These are phyloP conservation scores for Candida taoyuanica DNA, from an alignment of 805 yeast genomes.

Conservation along the genomic window DNA sequence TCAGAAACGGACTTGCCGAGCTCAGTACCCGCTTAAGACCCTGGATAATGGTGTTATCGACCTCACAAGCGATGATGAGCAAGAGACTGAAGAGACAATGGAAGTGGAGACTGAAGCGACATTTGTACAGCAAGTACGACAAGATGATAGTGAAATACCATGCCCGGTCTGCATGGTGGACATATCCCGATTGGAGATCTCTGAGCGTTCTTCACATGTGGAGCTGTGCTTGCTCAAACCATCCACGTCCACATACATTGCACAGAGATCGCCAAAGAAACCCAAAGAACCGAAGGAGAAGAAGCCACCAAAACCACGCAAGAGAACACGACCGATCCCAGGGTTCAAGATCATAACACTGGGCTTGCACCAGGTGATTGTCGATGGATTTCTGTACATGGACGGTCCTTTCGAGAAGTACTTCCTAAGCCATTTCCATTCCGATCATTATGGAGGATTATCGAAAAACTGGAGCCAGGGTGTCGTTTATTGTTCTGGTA, in stretches of 20 bases:
- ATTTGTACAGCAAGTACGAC: background rate
- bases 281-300: constrained; percentile 16
- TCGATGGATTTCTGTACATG: constrained; percentile 61
- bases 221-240: constrained; percentile 41
- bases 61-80: constrained; percentile 11
- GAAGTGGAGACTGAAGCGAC: background rate
- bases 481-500: constrained; percentile 63
- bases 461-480: constrained; percentile 73
- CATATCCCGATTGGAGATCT: constrained; percentile 35
- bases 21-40: too few species aligned
- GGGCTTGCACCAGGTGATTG: constrained; percentile 39
- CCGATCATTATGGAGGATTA: constrained; percentile 92
- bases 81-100: background rate
- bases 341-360: constrained; percentile 49
- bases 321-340: constrained; percentile 32
- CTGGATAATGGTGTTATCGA: constrained; percentile 12
- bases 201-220: constrained; percentile 48
- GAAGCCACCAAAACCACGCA: constrained; percentile 29
- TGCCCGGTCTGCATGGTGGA: constrained; percentile 53
- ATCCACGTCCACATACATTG: constrained; percentile 21
- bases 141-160: background rate
- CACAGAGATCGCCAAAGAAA: constrained; percentile 26
- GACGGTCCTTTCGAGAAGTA: constrained; percentile 45
- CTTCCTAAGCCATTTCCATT: constrained; percentile 79
- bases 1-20: background rate